These are phyloP conservation scores for Pseudonectria buxi DNA, from an alignment of 2,329 filamentous ascomycete genomes.

Conservation along the genomic window DNA sequence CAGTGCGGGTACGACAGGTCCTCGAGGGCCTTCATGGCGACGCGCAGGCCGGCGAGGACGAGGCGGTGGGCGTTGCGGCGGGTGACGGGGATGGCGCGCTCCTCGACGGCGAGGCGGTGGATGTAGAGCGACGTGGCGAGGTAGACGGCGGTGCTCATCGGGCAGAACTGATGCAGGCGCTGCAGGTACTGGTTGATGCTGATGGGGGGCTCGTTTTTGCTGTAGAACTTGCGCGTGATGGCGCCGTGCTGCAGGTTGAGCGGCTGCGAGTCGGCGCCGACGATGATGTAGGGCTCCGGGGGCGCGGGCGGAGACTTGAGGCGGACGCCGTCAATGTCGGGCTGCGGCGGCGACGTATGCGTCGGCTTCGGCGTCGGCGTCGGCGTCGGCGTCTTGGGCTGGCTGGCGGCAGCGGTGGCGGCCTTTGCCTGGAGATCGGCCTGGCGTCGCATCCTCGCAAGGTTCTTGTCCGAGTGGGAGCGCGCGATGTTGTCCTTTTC, in stretches of 20 bases:
- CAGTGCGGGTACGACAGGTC: constrained; percentile 82
- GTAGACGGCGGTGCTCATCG: constrained; percentile 90
- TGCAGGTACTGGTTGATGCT: constrained; percentile 76
- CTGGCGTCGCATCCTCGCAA: constrained; percentile 38
- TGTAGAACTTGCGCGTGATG: constrained; percentile 89
- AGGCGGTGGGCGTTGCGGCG: constrained; percentile 80
- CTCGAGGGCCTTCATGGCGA: constrained; percentile 93
- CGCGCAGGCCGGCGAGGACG: constrained; percentile 72
- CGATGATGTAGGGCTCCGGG: constrained; percentile 49
- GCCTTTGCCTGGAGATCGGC: constrained; percentile 26
- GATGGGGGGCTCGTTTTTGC: constrained; percentile 78
- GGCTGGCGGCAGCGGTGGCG: neutral
- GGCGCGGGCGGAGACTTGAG: constrained; percentile 30
- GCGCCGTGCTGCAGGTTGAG: constrained; percentile 73
- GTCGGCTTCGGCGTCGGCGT: constrained; percentile 1
- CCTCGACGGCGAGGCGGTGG: constrained; percentile 69
- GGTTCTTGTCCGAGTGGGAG: constrained; percentile 49
- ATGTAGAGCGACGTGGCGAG: constrained; percentile 86
- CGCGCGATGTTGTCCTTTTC: constrained; percentile 56
- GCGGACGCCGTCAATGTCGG: constrained; percentile 46
- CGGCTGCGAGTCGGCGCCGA: constrained; percentile 65
- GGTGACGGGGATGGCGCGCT: constrained; percentile 74
- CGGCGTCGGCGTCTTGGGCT: constrained; percentile 1
- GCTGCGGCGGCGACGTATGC: constrained; percentile 1
- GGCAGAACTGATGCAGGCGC: constrained; percentile 84